phyloP scores from a whole-genome alignment of 1,284 basidiomycete species.

The Ceratobasidium sp. region DNA sequence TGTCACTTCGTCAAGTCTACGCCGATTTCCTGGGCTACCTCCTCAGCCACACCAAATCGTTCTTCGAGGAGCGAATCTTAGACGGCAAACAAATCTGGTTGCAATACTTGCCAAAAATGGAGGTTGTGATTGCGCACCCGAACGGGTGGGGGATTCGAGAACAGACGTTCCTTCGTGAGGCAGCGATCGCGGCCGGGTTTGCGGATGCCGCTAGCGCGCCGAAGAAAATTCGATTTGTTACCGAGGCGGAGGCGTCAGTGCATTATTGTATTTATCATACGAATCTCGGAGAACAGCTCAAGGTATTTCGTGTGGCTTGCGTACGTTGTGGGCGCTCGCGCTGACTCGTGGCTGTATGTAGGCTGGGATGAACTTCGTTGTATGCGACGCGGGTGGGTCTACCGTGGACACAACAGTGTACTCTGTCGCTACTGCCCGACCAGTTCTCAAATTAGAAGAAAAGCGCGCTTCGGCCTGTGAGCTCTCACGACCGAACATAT shows the following conservation, averaged over 20 bases:
- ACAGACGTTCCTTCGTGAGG: conserved; percentile 37
- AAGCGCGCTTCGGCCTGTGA: conserved; percentile 38
- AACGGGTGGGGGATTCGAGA: conserved; percentile 46
- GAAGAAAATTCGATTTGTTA: conserved; percentile 44
- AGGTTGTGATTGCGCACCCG: conserved; percentile 44
- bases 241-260: conserved; percentile 49
- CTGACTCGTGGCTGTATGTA: not conserved
- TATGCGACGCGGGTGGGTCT: conserved; percentile 48
- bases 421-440: not conserved
- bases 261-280: conserved; percentile 47
- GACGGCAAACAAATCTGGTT: conserved; percentile 35
- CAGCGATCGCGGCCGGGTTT: conserved; percentile 36
- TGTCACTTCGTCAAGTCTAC: conserved; percentile 34
- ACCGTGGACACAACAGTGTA: conserved; percentile 49
- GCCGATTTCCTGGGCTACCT: conserved; percentile 44
- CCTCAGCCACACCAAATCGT: conserved; percentile 36
- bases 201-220: not conserved
- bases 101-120: not conserved
- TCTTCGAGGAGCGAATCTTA: conserved; percentile 32
- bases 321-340: not conserved
- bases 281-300: conserved; percentile 20
- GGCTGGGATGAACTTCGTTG: conserved; percentile 39
- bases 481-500: not conserved
- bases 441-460: conserved; percentile 38
- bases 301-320: not conserved